phyloP scores from a whole-genome alignment of 2,329 filamentous ascomycete genomes.

The Zymoseptoria brevis region DNA sequence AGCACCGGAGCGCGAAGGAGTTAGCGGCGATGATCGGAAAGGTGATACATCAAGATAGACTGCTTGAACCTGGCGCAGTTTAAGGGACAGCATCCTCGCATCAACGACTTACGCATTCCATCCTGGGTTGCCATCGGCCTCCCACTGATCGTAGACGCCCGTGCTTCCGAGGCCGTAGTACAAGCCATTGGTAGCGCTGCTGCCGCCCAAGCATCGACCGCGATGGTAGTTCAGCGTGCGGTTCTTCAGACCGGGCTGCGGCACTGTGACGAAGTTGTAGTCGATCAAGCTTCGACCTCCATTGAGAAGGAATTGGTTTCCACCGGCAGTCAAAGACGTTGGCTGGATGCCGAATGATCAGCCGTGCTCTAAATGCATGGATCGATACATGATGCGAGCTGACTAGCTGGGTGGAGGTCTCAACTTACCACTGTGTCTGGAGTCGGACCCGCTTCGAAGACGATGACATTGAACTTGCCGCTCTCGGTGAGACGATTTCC shows the following conservation, averaged over 20 bases:
- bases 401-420: neutral
- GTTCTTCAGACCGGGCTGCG: constrained; percentile 12
- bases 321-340: constrained; percentile 9
- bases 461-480: constrained; percentile 9
- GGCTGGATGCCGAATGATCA: neutral
- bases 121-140: constrained; percentile 10
- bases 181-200: constrained; percentile 12
- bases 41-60: too few relatives aligned
- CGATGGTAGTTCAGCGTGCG: constrained; percentile 13
- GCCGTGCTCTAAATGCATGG: neutral
- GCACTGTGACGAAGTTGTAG: constrained; percentile 13
- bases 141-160: constrained; percentile 10
- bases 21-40: neutral
- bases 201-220: constrained; percentile 12
- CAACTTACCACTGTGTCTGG: constrained; percentile 6
- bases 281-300: constrained; percentile 10
- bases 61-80: too few relatives aligned
- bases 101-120: constrained; percentile 11
- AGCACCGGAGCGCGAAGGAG: neutral
- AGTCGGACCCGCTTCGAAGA: constrained; percentile 13
- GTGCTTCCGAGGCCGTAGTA: constrained; percentile 10
- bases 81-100: neutral
- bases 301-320: constrained; percentile 13
- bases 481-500: constrained; percentile 16
- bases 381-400: neutral